These are phyloP conservation scores for Cladophialophora exuberans DNA, from an alignment of 2,329 filamentous ascomycete genomes.

Conservation along the genomic window DNA sequence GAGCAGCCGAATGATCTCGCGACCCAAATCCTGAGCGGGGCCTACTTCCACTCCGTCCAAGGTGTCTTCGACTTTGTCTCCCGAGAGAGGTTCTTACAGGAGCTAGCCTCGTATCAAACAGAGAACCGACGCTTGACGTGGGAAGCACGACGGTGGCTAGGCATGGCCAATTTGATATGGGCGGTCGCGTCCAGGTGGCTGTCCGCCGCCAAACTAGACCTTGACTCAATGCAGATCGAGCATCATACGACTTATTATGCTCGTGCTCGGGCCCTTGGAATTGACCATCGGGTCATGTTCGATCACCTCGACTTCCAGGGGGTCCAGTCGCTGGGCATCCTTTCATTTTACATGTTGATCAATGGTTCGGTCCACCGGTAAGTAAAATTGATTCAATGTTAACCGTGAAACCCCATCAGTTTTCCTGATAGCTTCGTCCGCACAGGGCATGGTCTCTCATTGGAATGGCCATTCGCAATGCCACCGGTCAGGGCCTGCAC, in stretches of 20 bases:
- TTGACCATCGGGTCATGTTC: conserved; percentile 29
- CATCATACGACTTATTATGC: conserved; percentile 5
- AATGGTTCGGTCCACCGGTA: conserved; percentile 36
- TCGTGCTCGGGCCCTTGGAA: conserved; percentile 1
- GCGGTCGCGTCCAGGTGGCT: conserved; percentile 11
- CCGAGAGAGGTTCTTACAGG: conserved; percentile 23
- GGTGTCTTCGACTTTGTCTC: conserved; percentile 24
- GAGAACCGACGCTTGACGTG: conserved; percentile 13
- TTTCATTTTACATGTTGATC: conserved; percentile 28
- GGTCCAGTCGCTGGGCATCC: conserved; percentile 33
- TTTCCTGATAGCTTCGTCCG: background rate
- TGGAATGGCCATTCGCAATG: conserved; percentile 35
- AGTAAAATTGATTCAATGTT: background rate
- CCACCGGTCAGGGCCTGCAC: conserved; percentile 35
- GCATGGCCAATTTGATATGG: conserved; percentile 11
- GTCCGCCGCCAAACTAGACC: conserved; percentile 21
- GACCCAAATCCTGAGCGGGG: conserved; percentile 23
- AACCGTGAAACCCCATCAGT: too few relatives aligned
- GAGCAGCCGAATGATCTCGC: conserved; percentile 17
- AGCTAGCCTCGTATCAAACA: background rate
- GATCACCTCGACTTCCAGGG: conserved; percentile 33
- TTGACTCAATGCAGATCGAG: background rate
- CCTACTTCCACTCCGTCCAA: conserved; percentile 28
- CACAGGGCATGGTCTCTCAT: conserved; percentile 35
- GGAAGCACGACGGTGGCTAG: conserved; percentile 24